Base-by-base conservation (phyloP, 2,329 filamentous ascomycete species). In the Curvularia verruculosa region DNA sequence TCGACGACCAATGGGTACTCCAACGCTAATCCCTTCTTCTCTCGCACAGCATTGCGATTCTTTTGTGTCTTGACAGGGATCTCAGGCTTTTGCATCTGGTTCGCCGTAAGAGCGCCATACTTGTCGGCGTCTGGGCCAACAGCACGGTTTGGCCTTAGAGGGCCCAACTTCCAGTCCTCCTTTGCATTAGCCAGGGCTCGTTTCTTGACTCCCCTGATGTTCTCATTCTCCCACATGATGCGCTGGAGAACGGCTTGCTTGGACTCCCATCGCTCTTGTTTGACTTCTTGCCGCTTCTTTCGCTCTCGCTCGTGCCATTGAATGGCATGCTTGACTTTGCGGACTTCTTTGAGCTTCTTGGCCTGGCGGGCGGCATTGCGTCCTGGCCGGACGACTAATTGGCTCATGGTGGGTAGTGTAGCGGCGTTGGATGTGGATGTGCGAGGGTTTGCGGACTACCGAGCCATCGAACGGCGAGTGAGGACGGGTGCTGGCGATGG, bases 141-240 rank as follows among this genome's bases (percentile, higher is more conserved):
- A 77, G 95, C 89, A 67, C 88, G 84, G 72, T 88, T 89, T 2
- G 93, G 92, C 3, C 92, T 89, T 62, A 96, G 73, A 8, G 90
- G 85, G 0, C 93, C 94, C 63, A 92, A 78, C 61, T 89, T 81
- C 86, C 90, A 96, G 75, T 94, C 88, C 73, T 96, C 89, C 59
- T 83, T 84, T 51, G 89, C 84, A 48, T 83, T 81, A 63, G 80
- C 72, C 52, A 85, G 83, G 41, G 85, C 85, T 15, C 72, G 69
- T 61, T 79, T 78, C 58, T 83, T 67, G 56, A 73, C 53, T 2
- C 52, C 36, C 6, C 50, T 52, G 49, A 66, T 70, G 56, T 77
- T 69, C 10, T 66, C 58, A 45, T 55, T 54, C 21, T 67, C 45
- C 62, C 65, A 71, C 54, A 26, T 47, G 15, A 52, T 29, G 39